Conservation (phyloP, 139 green algal genomes). For the Coelastrella sp. region DNA sequence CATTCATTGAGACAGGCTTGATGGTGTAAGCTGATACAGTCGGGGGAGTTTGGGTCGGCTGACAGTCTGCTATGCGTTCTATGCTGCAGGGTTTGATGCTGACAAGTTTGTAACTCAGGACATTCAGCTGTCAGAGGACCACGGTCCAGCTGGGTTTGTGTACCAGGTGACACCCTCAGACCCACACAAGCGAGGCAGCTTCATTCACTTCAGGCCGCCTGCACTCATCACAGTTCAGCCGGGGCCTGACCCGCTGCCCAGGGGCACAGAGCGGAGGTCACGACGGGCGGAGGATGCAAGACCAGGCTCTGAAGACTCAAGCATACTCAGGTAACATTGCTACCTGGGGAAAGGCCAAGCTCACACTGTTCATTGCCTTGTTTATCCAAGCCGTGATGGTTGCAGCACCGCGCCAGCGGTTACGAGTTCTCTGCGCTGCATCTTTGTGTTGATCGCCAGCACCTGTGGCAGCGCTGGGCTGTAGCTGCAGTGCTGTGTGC, state of each 20-base stretch:
- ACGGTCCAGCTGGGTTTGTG: constrained; percentile 25
- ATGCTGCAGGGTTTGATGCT: neutral
- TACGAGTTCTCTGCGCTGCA: too few species aligned
- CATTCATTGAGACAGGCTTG: too few species aligned
- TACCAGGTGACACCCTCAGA: neutral
- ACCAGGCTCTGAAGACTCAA: neutral
- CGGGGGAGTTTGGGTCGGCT: too few species aligned
- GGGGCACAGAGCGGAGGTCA: neutral
- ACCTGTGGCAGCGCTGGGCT: too few species aligned
- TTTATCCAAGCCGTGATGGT: neutral
- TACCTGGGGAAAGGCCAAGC: too few species aligned
- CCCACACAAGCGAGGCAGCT: neutral
- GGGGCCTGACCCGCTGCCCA: neutral
- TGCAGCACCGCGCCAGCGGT: neutral
- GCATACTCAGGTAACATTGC: neutral
- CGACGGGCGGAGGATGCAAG: neutral
- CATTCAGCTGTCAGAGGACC: neutral
- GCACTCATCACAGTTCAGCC: neutral
- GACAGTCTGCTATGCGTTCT: too few species aligned
- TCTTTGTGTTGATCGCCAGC: too few species aligned
- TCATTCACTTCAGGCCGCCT: constrained; percentile 21
- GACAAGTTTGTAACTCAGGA: neutral
- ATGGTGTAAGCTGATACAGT: too few species aligned
- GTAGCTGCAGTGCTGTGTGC: too few species aligned
- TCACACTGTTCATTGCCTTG: too few species aligned